phyloP scores from a whole-genome alignment of 2,329 filamentous ascomycete species.

The Fusarium denticulatum region DNA sequence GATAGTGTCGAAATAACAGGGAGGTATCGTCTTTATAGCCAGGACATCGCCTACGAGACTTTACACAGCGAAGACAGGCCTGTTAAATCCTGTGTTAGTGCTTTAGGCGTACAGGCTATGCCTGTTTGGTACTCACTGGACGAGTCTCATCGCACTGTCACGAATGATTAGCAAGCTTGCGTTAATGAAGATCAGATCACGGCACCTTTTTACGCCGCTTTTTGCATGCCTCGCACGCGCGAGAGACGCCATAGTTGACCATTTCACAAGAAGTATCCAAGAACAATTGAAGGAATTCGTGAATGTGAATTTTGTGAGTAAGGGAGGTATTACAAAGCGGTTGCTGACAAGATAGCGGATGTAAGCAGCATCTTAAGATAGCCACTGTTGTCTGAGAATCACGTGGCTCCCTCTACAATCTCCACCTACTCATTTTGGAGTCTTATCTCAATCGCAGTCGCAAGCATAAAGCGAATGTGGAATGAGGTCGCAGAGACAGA shows the following conservation, averaged over 20 bases:
- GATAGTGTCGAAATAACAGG: constrained; percentile 4
- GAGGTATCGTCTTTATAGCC: constrained; percentile 7
- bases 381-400: background rate
- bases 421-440: background rate
- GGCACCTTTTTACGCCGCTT: constrained; percentile 15
- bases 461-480: background rate
- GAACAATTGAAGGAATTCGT: fast-evolving
- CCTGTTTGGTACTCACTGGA: constrained; percentile 2
- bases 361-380: background rate
- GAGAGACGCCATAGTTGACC: constrained; percentile 13
- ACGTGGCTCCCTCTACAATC: background rate
- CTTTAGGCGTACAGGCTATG: background rate
- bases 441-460: background rate
- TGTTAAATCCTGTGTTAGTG: background rate
- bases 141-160: constrained; percentile 14
- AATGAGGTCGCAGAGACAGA: background rate
- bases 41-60: background rate
- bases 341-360: background rate
- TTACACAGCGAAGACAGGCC: constrained; percentile 10
- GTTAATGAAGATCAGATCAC: too few relatives aligned
- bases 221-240: constrained; percentile 5
- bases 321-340: background rate
- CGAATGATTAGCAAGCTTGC: background rate
- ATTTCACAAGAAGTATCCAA: background rate
- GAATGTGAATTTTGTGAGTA: background rate